Evolutionary conservation across 83 land plant genomes (phyloP).

Genomic region (Diphasiastrum complanatum): DNA sequence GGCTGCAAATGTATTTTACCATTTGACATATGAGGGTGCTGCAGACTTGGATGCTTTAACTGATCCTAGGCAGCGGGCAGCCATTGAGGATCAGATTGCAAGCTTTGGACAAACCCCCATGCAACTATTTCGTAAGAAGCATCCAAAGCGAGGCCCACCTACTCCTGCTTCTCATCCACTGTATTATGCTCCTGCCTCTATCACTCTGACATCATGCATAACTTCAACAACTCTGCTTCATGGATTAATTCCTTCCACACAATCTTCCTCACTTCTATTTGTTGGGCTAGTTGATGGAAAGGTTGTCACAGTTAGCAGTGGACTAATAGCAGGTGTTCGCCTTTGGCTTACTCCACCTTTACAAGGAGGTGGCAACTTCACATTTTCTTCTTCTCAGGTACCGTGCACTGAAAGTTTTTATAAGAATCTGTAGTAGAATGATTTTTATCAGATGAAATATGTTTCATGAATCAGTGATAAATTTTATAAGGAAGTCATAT

Average conservation of each 20-base stretch:
- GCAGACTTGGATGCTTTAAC: slow-evolving; percentile 82
- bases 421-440: too few species aligned
- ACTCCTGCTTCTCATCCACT: slow-evolving; percentile 84
- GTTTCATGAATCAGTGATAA: too few species aligned
- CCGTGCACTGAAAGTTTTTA: not conserved
- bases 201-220: slow-evolving; percentile 63
- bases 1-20: slow-evolving; percentile 98
- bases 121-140: slow-evolving; percentile 86
- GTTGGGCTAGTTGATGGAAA: slow-evolving; percentile 59
- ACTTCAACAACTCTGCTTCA: slow-evolving; percentile 28
- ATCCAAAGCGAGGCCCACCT: slow-evolving; percentile 96
- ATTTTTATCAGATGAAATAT: too few species aligned
- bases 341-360: slow-evolving; percentile 84
- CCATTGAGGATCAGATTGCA: slow-evolving; percentile 98
- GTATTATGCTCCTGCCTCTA: slow-evolving; percentile 88
- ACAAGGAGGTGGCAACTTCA: slow-evolving; percentile 86
- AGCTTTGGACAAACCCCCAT: slow-evolving; percentile 99
- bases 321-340: slow-evolving; percentile 51
- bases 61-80: slow-evolving; percentile 67
- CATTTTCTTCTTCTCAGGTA: slow-evolving; percentile 96
- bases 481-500: too few species aligned
- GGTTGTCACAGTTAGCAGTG: slow-evolving; percentile 58
- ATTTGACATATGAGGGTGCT: slow-evolving; percentile 97
- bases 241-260: slow-evolving; percentile 31
- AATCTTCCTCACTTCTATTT: slow-evolving; percentile 33